A percentile compares a stretch with the other conserved stretches of the same genome.
phyloP scores from a whole-genome alignment of 2,329 filamentous ascomycete species.

The Atkinsonella texensis region DNA sequence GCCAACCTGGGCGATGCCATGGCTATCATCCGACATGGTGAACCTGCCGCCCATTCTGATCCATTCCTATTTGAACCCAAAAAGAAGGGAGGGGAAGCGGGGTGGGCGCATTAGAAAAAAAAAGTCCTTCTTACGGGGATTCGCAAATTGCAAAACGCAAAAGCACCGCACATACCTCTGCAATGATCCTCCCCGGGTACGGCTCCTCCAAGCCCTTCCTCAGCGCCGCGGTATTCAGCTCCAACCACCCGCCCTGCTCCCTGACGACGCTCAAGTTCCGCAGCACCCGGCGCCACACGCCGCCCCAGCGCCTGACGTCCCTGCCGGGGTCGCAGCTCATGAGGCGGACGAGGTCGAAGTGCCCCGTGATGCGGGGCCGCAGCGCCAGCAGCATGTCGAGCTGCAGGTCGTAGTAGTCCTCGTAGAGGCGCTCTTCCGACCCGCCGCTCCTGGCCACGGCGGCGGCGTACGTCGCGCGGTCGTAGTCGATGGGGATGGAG shows the following conservation, averaged over 20 bases:
- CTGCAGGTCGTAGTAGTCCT: slow-evolving; percentile 82
- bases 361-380: slow-evolving; percentile 69
- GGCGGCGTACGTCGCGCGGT: slow-evolving; percentile 50
- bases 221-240: slow-evolving; percentile 79
- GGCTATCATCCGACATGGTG: slow-evolving; percentile 90
- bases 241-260: slow-evolving; percentile 68
- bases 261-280: slow-evolving; percentile 64
- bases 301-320: slow-evolving; percentile 43
- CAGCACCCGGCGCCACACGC: slow-evolving; percentile 62
- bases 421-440: slow-evolving; percentile 61
- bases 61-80: slow-evolving; percentile 45
- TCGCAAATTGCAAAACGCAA: not conserved
- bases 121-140: no score
- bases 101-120: not conserved
- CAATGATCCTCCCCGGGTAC: slow-evolving; percentile 72
- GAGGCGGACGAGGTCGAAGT: slow-evolving; percentile 85
- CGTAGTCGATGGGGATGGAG: slow-evolving; percentile 80
- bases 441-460: slow-evolving; percentile 25
- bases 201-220: slow-evolving; percentile 85
- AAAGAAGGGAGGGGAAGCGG: not conserved
- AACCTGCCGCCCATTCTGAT: slow-evolving; percentile 63
- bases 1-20: slow-evolving; percentile 77
- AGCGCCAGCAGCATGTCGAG: slow-evolving; percentile 64
- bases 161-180: slow-evolving; percentile 45
- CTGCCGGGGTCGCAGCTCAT: slow-evolving; percentile 57